These are phyloP conservation scores for Fusarium brachygibbosum DNA, from an alignment of 2,329 filamentous ascomycete species.

Conservation along the genomic window DNA sequence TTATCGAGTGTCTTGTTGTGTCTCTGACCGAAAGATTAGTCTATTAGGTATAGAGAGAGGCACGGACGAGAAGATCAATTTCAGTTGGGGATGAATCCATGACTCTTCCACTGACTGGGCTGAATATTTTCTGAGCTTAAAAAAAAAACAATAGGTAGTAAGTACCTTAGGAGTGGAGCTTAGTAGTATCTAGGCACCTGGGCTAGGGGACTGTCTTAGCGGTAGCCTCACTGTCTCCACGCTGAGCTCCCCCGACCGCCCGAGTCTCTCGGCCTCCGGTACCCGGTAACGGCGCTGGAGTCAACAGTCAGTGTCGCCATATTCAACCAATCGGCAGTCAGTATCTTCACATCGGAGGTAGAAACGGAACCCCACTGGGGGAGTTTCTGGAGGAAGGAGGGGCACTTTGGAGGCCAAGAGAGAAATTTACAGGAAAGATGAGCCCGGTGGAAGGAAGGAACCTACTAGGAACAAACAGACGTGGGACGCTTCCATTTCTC, in stretches of 20 bases:
- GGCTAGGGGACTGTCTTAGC: slow-evolving; percentile 10
- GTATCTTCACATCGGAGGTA: slow-evolving; percentile 38
- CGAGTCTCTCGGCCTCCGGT: slow-evolving; percentile 43
- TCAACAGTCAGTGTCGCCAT: slow-evolving; percentile 11
- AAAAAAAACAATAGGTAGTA: slow-evolving; percentile 1
- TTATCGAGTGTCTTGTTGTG: slow-evolving; percentile 5
- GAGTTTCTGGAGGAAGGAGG: slow-evolving; percentile 33
- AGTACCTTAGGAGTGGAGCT: background rate
- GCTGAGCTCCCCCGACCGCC: slow-evolving; percentile 25
- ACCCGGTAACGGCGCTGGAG: slow-evolving; percentile 46
- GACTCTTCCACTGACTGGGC: slow-evolving; percentile 17
- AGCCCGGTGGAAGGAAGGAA: slow-evolving; percentile 4
- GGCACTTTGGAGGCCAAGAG: slow-evolving; percentile 28
- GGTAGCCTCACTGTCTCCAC: slow-evolving; percentile 22
- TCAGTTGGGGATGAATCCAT: slow-evolving; percentile 7
- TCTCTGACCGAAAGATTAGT: slow-evolving; percentile 16
- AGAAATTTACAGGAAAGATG: slow-evolving; percentile 43
- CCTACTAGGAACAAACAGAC: slow-evolving; percentile 21
- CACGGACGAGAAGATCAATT: background rate
- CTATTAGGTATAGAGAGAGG: background rate
- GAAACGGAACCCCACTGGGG: slow-evolving; percentile 44
- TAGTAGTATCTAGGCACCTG: background rate
- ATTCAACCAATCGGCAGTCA: slow-evolving; percentile 37
- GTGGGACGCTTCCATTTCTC: slow-evolving; percentile 24
- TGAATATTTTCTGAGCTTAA: slow-evolving; percentile 18